Conservation (phyloP, 345 rosid species). For the Brassica carinata region DNA sequence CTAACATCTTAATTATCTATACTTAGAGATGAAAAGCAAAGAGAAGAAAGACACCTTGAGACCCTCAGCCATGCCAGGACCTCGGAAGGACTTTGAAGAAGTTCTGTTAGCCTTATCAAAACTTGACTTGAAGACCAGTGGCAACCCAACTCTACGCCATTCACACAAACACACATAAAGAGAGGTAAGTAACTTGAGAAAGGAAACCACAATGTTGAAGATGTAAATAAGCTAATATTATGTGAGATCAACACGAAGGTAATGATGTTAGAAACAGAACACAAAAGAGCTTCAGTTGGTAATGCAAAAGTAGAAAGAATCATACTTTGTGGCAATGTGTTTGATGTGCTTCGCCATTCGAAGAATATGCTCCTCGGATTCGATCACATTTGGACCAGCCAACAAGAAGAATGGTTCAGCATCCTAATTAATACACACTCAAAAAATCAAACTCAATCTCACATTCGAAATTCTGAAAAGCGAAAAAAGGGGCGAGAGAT, state of each 20-base stretch:
- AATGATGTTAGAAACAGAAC: background rate
- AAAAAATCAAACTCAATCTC: background rate
- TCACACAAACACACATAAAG: conserved; percentile 6
- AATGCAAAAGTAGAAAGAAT: conserved; percentile 3
- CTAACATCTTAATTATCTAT: background rate
- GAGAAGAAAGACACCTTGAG: conserved; percentile 59
- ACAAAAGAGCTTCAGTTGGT: background rate
- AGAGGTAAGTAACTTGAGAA: conserved; percentile 17
- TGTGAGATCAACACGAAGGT: background rate
- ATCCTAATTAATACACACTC: conserved; percentile 44
- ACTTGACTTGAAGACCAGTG: conserved; percentile 90
- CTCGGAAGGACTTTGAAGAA: conserved; percentile 92
- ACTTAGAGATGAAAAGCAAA: background rate
- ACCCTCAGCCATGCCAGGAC: conserved; percentile 93
- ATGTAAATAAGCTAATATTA: background rate
- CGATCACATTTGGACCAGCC: conserved; percentile 97
- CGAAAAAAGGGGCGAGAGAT: background rate
- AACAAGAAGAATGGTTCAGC: conserved; percentile 88
- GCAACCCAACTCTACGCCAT: conserved; percentile 76
- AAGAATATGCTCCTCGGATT: conserved; percentile 87
- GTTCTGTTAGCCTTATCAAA: conserved; percentile 97
- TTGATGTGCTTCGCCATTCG: conserved; percentile 78
- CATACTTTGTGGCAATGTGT: conserved; percentile 66
- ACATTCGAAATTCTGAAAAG: background rate
- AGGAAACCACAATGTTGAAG: background rate